Conservation (phyloP, 2,329 filamentous ascomycete species). For the Lanzia echinophila region DNA sequence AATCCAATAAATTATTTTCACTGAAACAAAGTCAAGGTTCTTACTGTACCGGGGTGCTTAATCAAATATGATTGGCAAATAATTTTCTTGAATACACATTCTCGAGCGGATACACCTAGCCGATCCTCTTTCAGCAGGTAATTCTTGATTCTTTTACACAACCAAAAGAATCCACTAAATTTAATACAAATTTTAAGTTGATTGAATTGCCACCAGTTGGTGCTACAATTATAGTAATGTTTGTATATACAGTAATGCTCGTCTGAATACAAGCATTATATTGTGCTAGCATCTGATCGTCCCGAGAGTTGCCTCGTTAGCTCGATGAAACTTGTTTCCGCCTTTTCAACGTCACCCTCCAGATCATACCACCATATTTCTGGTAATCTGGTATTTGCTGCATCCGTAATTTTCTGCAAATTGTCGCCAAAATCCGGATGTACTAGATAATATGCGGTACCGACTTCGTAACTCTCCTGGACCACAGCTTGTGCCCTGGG, state of each 20-base stretch:
- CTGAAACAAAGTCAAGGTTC: too few relatives aligned
- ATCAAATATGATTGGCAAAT: too few relatives aligned
- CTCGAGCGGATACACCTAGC: neutral
- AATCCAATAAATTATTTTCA: too few relatives aligned
- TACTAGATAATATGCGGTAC: constrained; percentile 36
- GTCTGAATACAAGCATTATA: too few relatives aligned
- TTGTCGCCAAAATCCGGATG: constrained; percentile 32
- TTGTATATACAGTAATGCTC: too few relatives aligned
- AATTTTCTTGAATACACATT: too few relatives aligned
- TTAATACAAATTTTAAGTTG: too few relatives aligned
- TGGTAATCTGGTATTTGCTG: constrained; percentile 28
- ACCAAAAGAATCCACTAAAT: too few relatives aligned
- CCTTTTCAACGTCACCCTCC: constrained; percentile 30
- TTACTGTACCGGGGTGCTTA: too few relatives aligned
- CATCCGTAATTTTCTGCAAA: constrained; percentile 31
- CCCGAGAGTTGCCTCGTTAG: neutral
- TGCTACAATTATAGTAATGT: too few relatives aligned
- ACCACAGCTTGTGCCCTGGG: constrained; percentile 21
- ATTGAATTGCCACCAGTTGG: too few relatives aligned
- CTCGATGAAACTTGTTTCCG: constrained; percentile 11
- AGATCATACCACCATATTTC: constrained; percentile 31
- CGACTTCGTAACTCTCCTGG: constrained; percentile 11
- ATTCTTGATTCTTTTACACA: too few relatives aligned
- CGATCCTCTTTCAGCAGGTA: neutral
- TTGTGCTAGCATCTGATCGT: neutral